Conservation (phyloP, 2,329 filamentous ascomycete genomes). For the Boeremia lycopersici region DNA sequence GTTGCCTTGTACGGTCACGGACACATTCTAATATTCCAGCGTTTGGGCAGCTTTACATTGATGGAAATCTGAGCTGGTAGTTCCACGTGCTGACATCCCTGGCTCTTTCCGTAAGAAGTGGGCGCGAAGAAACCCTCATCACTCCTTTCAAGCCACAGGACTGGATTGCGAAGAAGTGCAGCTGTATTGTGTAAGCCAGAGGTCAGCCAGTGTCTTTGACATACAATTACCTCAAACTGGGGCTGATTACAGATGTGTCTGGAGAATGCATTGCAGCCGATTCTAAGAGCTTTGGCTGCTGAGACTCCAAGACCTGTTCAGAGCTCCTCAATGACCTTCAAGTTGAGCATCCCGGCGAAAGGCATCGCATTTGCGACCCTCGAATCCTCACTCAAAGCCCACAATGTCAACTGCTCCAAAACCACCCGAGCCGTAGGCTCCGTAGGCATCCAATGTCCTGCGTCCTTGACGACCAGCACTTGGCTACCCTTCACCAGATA, state of each 20-base stretch:
- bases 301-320: not conserved
- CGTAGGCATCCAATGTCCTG: constrained; percentile 60
- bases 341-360: constrained; percentile 29
- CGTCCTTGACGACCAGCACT: constrained; percentile 55
- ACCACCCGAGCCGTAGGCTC: constrained; percentile 53
- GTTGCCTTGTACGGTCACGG: not conserved
- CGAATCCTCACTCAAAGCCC: constrained; percentile 36
- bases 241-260: too few species aligned
- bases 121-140: too few species aligned
- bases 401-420: constrained; percentile 48
- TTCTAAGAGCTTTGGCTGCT: too few species aligned
- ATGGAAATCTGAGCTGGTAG: not conserved
- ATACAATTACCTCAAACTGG: too few species aligned
- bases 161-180: too few species aligned
- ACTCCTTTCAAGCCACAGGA: too few species aligned
- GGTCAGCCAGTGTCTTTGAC: too few species aligned
- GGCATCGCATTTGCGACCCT: constrained; percentile 22
- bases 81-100: too few species aligned
- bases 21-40: not conserved
- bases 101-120: too few species aligned
- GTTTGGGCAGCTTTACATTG: not conserved
- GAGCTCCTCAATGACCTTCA: constrained; percentile 24
- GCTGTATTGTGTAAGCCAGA: too few species aligned
- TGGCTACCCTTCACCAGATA: constrained; percentile 58
- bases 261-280: too few species aligned